Base-by-base conservation (phyloP, 495 filamentous ascomycete genomes). In the Penicillium lividum region DNA sequence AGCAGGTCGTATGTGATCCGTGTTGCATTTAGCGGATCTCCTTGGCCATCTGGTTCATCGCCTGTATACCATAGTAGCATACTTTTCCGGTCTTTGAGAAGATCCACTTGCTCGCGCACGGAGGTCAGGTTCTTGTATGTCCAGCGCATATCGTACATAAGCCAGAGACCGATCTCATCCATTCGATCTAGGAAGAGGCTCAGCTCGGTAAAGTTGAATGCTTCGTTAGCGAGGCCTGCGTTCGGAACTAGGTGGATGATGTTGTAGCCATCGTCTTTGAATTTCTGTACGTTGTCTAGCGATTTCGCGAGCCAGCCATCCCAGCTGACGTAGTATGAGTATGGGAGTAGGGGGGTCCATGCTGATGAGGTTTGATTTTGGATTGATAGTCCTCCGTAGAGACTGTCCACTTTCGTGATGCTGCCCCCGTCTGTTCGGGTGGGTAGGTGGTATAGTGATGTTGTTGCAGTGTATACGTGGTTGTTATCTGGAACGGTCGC, bases 1-100 rank as follows among this genome's bases (percentile, higher is more conserved):
- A 90, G 78, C 1, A 79, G 65, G 5, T 75, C 64, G 60, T 81
- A 80, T 3, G 74, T 64, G 13, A 63, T 54, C 3, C 43, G 34
- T 6, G 80, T 73, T 0, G 73, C 68, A 51, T 82, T 72, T 28
- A 89, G 79, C 11, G 86, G 76, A 61, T 87, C 80, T 55, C 80
- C 74, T 69, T 80, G 79, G 9, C 88, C 88, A 66, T 90, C 88
- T 5, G 87, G 86, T 57, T 90, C 87, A 57, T 91, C 87, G 4
- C 79, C 82, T 0, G 80, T 84, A 75, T 89, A 90, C 71, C 86
- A 90, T 7, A 82, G 75, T 18, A 88, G 80, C 5, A 90, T 68
- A n/a, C 74, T 80, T 7, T 77, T 79, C 11, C 76, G 74, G n/a
- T 77, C 60, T 50, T 79, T 79, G 31, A 85, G 77, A 5, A 68